Conservation (phyloP, 352 stramenopile genomes). For the Achlya hypogyna region DNA sequence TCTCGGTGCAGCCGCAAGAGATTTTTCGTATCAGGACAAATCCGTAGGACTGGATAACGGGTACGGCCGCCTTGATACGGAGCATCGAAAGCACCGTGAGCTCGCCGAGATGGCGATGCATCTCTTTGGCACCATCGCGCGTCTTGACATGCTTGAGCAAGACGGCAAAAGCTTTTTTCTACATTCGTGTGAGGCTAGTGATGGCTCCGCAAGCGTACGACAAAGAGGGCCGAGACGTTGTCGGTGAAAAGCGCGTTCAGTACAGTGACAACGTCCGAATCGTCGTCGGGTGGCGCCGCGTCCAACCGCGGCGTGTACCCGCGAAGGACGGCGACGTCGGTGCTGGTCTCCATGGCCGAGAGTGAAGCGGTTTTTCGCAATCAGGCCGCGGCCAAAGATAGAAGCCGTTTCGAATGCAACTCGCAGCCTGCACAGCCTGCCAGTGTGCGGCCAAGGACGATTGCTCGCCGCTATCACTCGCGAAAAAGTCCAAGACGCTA, state of each 20-base stretch:
- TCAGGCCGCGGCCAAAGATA: too few species aligned
- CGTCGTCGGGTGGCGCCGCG: background rate
- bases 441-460: too few species aligned
- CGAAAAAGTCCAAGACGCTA: too few species aligned
- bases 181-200: background rate
- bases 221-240: conserved; percentile 7
- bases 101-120: conserved; percentile 10
- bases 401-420: too few species aligned
- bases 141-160: conserved; percentile 10
- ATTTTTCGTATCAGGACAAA: conserved; percentile 18
- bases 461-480: too few species aligned
- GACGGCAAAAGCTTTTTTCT: conserved; percentile 19
- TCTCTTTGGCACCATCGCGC: background rate
- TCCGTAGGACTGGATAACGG: conserved; percentile 19
- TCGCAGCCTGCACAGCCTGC: too few species aligned
- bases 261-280: conserved; percentile 5
- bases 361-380: background rate
- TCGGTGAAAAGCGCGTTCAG: conserved; percentile 12
- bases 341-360: background rate
- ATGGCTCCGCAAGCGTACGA: background rate
- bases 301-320: background rate
- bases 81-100: conserved; percentile 11
- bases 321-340: background rate
- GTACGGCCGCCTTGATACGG: background rate
- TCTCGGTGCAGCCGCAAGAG: conserved; percentile 7